These are phyloP conservation scores for Triangularia verruculosa DNA, from an alignment of 2,329 filamentous ascomycete genomes.

Conservation along the genomic window DNA sequence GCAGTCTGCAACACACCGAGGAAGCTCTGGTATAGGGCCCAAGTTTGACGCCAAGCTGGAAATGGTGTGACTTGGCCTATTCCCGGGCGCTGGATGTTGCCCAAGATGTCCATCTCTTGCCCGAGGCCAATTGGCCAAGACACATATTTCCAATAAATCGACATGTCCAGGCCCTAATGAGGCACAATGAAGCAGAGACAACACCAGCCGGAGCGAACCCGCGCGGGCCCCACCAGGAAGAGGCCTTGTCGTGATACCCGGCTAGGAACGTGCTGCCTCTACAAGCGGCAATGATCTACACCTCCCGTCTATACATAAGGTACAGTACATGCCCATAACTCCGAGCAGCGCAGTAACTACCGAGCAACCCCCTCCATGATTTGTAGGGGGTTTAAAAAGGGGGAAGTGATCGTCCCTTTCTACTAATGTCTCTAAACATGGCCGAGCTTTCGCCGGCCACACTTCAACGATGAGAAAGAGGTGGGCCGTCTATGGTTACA, in stretches of 20 bases:
- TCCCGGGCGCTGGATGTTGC: background rate
- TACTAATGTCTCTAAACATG: background rate
- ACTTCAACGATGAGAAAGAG: background rate
- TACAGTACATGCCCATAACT: background rate
- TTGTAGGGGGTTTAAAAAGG: background rate
- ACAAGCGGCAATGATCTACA: background rate
- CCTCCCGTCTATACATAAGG: background rate
- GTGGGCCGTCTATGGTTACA: background rate
- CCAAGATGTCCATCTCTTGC: background rate
- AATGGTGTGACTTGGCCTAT: background rate
- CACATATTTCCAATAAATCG: background rate
- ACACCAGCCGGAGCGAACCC: background rate
- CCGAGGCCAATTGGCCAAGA: background rate
- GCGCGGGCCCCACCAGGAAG: background rate
- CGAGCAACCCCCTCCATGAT: background rate
- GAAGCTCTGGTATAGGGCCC: background rate
- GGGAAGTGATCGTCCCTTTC: background rate
- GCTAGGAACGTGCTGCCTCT: background rate
- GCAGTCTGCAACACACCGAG: background rate
- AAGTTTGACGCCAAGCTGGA: background rate
- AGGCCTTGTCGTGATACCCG: background rate
- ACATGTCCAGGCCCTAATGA: background rate
- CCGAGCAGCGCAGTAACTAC: background rate
- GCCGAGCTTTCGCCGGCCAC: background rate
- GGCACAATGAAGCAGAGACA: background rate